Percentiles rank a stretch among this genome's conserved stretches.
These are phyloP conservation scores for Tylopilus sp. DNA, from an alignment of 1,284 basidiomycete species.

Conservation along the genomic window DNA sequence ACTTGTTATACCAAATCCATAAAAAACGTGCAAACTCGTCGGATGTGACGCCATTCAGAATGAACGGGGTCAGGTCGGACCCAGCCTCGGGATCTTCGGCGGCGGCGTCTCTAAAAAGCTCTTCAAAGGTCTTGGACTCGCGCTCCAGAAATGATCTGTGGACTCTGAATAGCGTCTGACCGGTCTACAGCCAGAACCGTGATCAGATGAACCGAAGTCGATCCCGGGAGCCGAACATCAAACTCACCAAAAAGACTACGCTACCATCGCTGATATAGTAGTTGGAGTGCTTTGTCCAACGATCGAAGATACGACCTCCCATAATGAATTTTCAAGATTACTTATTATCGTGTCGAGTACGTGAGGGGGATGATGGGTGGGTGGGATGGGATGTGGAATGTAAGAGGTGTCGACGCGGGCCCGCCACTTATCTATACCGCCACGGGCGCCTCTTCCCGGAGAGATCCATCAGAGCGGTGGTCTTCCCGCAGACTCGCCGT, in stretches of 20 bases:
- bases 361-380: background rate
- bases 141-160: constrained; percentile 75
- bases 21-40: constrained; percentile 68
- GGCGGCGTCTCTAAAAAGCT: constrained; percentile 52
- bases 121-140: constrained; percentile 66
- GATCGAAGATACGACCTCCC: constrained; percentile 8
- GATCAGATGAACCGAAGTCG: constrained; percentile 15
- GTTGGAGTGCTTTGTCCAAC: background rate
- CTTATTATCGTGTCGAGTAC: background rate
- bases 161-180: constrained; percentile 62
- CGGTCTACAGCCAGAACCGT: constrained; percentile 50
- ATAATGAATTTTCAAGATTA: constrained; percentile 11
- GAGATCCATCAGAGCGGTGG: too few species aligned
- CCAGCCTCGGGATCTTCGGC: constrained; percentile 47
- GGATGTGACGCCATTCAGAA: constrained; percentile 60
- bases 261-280: constrained; percentile 37
- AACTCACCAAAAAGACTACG: constrained; percentile 33
- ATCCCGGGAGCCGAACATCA: background rate
- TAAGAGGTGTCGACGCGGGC: too few species aligned
- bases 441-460: too few species aligned
- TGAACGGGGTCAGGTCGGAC: constrained; percentile 54
- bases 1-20: constrained; percentile 81
- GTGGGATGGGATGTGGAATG: background rate
- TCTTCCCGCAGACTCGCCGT: too few species aligned
- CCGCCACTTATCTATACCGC: too few species aligned